Base-by-base conservation (phyloP, 768 basidiomycete genomes). In the Mycena alexandri region DNA sequence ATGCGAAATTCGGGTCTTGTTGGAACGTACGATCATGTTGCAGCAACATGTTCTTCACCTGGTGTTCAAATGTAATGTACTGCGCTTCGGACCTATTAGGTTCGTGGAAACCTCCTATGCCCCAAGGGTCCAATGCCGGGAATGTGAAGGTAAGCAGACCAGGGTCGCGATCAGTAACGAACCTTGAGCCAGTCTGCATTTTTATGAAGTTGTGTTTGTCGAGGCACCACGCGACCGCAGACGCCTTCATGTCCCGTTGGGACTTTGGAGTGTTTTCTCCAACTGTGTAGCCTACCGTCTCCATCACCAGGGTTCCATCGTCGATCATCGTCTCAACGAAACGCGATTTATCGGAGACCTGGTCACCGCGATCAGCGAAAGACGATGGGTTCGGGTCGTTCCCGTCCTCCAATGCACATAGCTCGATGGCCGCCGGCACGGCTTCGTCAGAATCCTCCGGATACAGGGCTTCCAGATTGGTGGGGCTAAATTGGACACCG, bases 161-260 rank as follows among this genome's bases (percentile, higher is more conserved):
- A 2, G 58, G 58, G 17, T 59, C 58, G 2, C 46, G 19, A 19
- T 59, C 46, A 0, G 58, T 13, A n/a, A 59, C 34, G n/a, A 59
- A 59, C 0, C 36, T 34, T 3, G 58, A 48, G 1, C 58, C 58
- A 1, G 46, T 19, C 14, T 59, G 58, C 58, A 59, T 59, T 33
- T 59, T 59, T 2, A 59, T 21, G 16, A 48, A 59, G 5, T 46
- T 48, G 2, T 59, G 34, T 11, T 48, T 59, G 46, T 48, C 58
- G 3, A 59, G 34, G n/a, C 58, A 59, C 58, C 58, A 59, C 0
- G 46, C 29, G 0, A 59, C 12, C 7, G 58, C 58, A 3, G 46
- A 12, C 4, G 58, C 58, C 22, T 59, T 48, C 46, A 59, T 48
- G 5, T 38, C 14, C 2, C 44, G 34, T 1, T n/a, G 24, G 38